Base-by-base conservation (phyloP, 2,329 filamentous ascomycete species). In the Calonectria ilicicola region DNA sequence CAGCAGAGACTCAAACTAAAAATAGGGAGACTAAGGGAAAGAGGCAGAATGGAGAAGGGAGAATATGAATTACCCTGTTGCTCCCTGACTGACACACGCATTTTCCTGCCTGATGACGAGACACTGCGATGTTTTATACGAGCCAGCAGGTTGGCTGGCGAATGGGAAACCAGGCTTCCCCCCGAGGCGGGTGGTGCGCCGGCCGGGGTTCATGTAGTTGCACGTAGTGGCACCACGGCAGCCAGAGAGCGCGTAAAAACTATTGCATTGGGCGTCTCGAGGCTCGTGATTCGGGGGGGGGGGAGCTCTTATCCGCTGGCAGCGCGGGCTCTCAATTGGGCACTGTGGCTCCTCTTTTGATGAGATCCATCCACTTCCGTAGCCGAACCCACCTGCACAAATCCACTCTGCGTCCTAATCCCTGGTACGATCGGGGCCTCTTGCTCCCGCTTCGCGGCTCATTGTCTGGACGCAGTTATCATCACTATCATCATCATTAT, bases 351-450 rank as follows among this genome's bases (percentile, higher is more conserved):
- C 40, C 29, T 58, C 44, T 38, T 68, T 68, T 69, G 66, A 64
- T 64, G 66, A 69, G 66, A 64, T 69, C 66, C 66, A 69, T 67
- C 64, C 65, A 40, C 65, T 29, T 58, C 23, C 38, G 38, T 40
- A 40, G n/a, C 35, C 17, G 23, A 42, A 44, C 58, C 58, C 58
- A 62, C 56, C 12, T 42, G 38, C 35, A 29, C 23, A 62, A 42
- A 67, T 53, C 66, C 66, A 69, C 56, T 51, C 29, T 60, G 35
- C 44, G 46, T 69, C 32, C 58, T 35, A 69, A 40, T 60, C 60
- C 66, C 66, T 49, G 32, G 58, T 46, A 62, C 58, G 42, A 64
- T 53, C 35, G 32, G 42, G 51, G 38, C 49, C 23, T 23, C 23
- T 63, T 38, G 29, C 58, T 21, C 23, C 46, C 58, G 38, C 58